A percentile compares a stretch with the other conserved stretches of the same genome.
Conservation (phyloP, 495 filamentous ascomycete species). For the Aspergillus affinis region DNA sequence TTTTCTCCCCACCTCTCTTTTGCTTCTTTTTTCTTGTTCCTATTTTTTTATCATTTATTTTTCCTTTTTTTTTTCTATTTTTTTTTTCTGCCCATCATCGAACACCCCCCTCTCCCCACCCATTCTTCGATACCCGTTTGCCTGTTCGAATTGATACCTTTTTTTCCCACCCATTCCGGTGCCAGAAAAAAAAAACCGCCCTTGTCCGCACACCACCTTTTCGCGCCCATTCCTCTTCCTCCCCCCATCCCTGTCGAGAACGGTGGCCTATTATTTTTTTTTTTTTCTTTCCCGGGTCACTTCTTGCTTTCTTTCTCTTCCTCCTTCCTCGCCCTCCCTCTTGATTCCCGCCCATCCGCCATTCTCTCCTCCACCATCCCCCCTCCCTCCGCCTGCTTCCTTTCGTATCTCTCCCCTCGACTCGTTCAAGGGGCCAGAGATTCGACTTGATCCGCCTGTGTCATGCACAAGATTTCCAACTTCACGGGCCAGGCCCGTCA, state of each 20-base stretch:
- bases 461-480: slow-evolving; percentile 92
- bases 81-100: slow-evolving; percentile 9
- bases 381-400: slow-evolving; percentile 23
- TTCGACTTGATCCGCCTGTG: slow-evolving; percentile 24
- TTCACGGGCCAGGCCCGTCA: slow-evolving; percentile 79
- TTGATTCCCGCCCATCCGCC: slow-evolving; percentile 13
- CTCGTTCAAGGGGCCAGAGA: slow-evolving; percentile 44
- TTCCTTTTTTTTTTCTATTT: slow-evolving; percentile 23
- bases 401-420: slow-evolving; percentile 40
- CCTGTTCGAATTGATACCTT: slow-evolving; percentile 17
- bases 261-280: slow-evolving; percentile 19
- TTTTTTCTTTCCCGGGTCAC: slow-evolving; percentile 21
- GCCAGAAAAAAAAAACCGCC: slow-evolving; percentile 12
- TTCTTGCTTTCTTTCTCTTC: slow-evolving; percentile 12
- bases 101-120: slow-evolving; percentile 5
- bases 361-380: slow-evolving; percentile 3
- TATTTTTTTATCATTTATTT: slow-evolving; percentile 19
- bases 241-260: slow-evolving; percentile 41
- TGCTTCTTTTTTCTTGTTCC: slow-evolving; percentile 13
- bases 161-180: slow-evolving; percentile 27
- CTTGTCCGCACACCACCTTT: slow-evolving; percentile 34
- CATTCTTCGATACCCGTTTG: slow-evolving; percentile 24
- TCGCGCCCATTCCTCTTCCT: slow-evolving; percentile 35
- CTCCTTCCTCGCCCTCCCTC: slow-evolving; percentile 1
- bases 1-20: slow-evolving; percentile 8